Base-by-base conservation (phyloP, 805 yeast genomes). In the Kluyveromyces wickerhamii region DNA sequence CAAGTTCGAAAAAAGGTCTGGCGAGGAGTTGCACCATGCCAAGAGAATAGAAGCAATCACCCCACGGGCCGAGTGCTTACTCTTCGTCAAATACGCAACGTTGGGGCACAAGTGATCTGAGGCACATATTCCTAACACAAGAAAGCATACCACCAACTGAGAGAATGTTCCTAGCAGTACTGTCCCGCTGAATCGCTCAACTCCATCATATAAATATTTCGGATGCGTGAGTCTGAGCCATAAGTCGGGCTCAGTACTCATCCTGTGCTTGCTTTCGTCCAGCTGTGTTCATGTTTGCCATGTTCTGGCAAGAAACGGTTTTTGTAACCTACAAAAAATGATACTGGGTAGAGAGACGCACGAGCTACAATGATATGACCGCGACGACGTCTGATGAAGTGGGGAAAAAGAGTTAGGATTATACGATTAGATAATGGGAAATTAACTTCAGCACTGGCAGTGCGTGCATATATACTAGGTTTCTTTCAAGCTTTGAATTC, bases 401-500 rank as follows among this genome's bases (percentile, higher is more conserved):
- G n/a, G n/a, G n/a, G n/a, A n/a, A n/a, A n/a, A n/a, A n/a, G n/a
- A n/a, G n/a, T n/a, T n/a, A n/a, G n/a, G n/a, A n/a, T n/a, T n/a
- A n/a, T n/a, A n/a, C n/a, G n/a, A n/a, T n/a, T n/a, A n/a, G n/a
- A n/a, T n/a, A n/a, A n/a, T n/a, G n/a, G n/a, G n/a, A n/a, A n/a
- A n/a, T n/a, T n/a, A n/a, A n/a, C n/a, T n/a, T n/a, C n/a, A n/a
- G n/a, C n/a, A n/a, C n/a, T n/a, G n/a, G n/a, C n/a, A n/a, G n/a
- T n/a, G n/a, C n/a, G n/a, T n/a, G n/a, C n/a, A n/a, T n/a, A n/a
- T n/a, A n/a, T n/a, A n/a, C n/a, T n/a, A n/a, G n/a, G n/a, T n/a
- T n/a, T n/a, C n/a, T n/a, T n/a, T n/a, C n/a, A 52, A 33, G 44
- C 49, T 20, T 40, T 38, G 60, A 72, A 77, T 33, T 71, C 48